Evolutionary conservation across 331 rosid species (phyloP), one percentile per base, ranked within the genome.

Genomic region (Ulmus americana): DNA sequence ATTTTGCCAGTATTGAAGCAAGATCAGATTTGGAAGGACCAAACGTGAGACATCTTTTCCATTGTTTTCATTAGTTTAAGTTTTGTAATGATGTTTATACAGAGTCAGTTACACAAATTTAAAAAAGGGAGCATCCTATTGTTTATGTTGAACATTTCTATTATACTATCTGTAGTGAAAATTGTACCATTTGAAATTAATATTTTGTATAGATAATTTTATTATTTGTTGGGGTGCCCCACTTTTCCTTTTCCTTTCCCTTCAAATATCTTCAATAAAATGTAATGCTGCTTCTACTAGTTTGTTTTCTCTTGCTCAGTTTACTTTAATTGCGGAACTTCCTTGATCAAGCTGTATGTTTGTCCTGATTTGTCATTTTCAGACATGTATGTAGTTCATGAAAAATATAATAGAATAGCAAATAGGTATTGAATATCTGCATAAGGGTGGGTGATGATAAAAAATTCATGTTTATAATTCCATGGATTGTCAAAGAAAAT

Each of bases 11-110:
- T 94, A 61, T 80, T 94, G 81, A 94, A 94, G 83, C 97, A 94
- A 82, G 97, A 94, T 63, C 99, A 94, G 80, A 94, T 90, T 71
- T 94, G 99, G 99, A 90, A 94, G 79, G 99, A 94, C 70, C 91
- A 84, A 87, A 94, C 97, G 99, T 94, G 75, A 94, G 95, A 79
- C 75, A 58, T 74, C 72, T 72, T 58, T 42, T 55, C 70, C 47
- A 20, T 43, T 48, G 10, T 48, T 56, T 14, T 62, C 69, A 10
- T 61, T 2, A 40, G 15, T 35, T 28, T 44, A 3, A 9, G 10
- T 63, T 16, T 41, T 59, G 6, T 43, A 8, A 20, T 39, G 10
- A 6, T 6, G 8, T 51, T 41, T 18, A 15, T 65, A 18, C 7
- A 0, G 8, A 10, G 35, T 48, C 14, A 12, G 10, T 22, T 16